Evolutionary conservation across 2,329 filamentous ascomycete genomes (phyloP), one percentile per base, ranked within the genome.

Genomic region (Sporothrix protearum): DNA sequence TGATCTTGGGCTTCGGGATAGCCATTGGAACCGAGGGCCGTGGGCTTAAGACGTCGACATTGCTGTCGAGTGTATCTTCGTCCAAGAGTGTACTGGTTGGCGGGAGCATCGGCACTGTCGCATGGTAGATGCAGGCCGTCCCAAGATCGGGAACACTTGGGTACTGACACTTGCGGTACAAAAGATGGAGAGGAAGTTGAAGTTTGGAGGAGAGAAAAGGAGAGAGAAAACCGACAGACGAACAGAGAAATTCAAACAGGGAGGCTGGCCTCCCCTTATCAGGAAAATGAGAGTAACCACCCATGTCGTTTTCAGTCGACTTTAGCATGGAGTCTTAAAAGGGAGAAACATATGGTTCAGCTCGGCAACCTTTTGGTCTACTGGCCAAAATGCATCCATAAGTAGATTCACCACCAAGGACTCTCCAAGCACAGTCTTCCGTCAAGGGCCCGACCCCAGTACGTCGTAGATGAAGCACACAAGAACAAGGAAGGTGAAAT

Each of bases 331-430:
- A 22, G 59, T 64, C 59, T 64, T 45, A 28, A 10, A 64, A 64
- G 59, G 36, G 59, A 25, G 59, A 45, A 25, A 45, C 59, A 64
- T 6, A 28, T 64, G 36, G 59, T 10, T 45, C 36, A 64, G 59
- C 59, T 64, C 36, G 59, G 36, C 59, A 64, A 45, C 59, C 36
- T n/a, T 64, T 28, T 64, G 59, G 22, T 45, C 45, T 36, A 64
- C 28, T 39, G 39, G 33, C 45, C 59, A 64, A 28, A 45, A 28
- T 36, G 28, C 8, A 28, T 3, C 16, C 25, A 45, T n/a, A n/a
- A 28, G 22, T 7, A 28, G 28, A 19, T 39, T 42, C 1, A 64
- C 12, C 5, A 64, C n/a, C 16, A 61, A n/a, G 55, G 8, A 10
- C 55, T 12, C 16, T 61, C 30, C 5, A 39, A 1, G 55, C n/a